Conservation (phyloP, 1,139 yeast genomes). For the Saccharomycopsis hybrid region DNA sequence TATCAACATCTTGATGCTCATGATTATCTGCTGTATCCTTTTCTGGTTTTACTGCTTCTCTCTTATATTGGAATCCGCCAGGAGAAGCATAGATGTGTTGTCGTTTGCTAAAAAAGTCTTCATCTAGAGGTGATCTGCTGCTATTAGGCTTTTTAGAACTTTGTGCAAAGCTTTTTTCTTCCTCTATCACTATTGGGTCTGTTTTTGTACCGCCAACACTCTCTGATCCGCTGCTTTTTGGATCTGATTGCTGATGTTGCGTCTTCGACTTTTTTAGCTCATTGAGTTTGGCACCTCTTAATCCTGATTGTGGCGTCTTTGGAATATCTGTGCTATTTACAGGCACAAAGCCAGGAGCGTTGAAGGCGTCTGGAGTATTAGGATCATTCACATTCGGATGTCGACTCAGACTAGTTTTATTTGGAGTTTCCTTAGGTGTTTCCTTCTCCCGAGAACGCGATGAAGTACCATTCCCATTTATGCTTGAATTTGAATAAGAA, state of each 20-base stretch:
- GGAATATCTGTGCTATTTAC: neutral
- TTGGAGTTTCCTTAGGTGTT: neutral
- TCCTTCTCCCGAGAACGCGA: too few relatives aligned
- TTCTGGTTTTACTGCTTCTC: conserved; percentile 17
- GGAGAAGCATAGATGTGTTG: neutral
- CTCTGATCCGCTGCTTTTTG: neutral
- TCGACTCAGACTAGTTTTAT: neutral
- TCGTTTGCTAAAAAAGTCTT: conserved; percentile 8
- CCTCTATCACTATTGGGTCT: conserved; percentile 19
- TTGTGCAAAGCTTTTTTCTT: conserved; percentile 5
- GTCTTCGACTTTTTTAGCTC: neutral
- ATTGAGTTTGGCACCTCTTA: neutral
- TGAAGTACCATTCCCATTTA: too few relatives aligned
- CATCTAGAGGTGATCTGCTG: conserved; percentile 4
- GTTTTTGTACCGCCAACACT: conserved; percentile 3
- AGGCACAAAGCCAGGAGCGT: neutral
- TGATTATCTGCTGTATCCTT: neutral
- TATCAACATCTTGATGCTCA: neutral
- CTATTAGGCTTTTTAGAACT: neutral
- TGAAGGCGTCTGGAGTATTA: conserved; percentile 4
- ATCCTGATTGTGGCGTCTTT: neutral
- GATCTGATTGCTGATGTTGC: too few relatives aligned
- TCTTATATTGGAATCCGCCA: conserved; percentile 11
- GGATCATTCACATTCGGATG: neutral
- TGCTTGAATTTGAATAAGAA: too few relatives aligned